phyloP scores from a whole-genome alignment of 106 monocot species.

The Alisma plantagoaquatica region DNA sequence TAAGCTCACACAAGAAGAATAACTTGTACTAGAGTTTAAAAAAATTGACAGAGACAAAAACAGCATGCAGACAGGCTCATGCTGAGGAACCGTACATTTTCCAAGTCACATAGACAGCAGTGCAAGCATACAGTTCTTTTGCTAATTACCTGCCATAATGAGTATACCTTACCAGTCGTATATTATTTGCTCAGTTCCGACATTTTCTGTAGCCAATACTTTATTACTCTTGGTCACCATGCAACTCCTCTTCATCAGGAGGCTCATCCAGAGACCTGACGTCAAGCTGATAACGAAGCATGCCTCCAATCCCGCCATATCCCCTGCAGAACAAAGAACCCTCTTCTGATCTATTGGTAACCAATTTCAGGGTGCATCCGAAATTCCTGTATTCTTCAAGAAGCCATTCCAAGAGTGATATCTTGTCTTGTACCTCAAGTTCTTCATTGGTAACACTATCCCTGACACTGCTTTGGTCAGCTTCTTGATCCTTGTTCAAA shows the following conservation, averaged over 20 bases:
- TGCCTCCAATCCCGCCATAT: constrained; percentile 13
- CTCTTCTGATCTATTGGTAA: constrained; percentile 14
- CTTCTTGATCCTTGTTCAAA: constrained; percentile 15
- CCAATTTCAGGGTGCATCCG: constrained; percentile 11
- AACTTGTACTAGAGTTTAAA: no score
- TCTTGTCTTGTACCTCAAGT: constrained; percentile 13
- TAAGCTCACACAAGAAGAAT: no score
- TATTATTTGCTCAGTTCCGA: no score
- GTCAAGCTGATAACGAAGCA: constrained; percentile 17
- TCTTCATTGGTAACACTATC: constrained; percentile 6
- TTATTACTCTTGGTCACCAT: no score
- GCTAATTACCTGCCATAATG: no score
- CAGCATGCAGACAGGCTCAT: no score
- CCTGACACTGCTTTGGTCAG: constrained; percentile 11
- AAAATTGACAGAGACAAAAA: no score
- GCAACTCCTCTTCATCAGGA: background rate
- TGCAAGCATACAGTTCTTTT: no score
- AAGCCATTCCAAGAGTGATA: constrained; percentile 15
- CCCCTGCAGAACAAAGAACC: constrained; percentile 17
- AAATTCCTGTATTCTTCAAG: constrained; percentile 11
- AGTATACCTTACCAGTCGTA: no score
- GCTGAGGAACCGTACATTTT: no score
- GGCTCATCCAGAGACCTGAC: background rate
- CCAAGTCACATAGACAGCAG: no score
- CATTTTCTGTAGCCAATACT: no score